A percentile compares a stretch with the other conserved stretches of the same genome.
phyloP scores from a whole-genome alignment of 805 yeast species.

The Blastobotrys muscicola region DNA sequence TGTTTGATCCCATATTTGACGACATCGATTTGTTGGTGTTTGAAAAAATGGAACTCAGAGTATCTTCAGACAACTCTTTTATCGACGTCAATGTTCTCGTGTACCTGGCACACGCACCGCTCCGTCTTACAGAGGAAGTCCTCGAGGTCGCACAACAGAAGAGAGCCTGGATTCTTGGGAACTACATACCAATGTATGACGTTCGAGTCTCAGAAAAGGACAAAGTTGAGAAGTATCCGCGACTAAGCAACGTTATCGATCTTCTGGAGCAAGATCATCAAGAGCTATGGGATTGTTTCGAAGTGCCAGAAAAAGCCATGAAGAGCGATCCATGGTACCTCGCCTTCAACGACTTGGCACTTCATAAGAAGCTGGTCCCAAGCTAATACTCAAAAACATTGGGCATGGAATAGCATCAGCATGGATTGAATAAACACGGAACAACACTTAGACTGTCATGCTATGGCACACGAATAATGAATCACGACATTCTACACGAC shows the following conservation, averaged over 20 bases:
- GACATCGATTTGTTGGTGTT: too few relatives aligned
- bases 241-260: slow-evolving; percentile 32
- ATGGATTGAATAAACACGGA: too few relatives aligned
- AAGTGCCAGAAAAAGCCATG: slow-evolving; percentile 10
- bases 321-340: slow-evolving; percentile 21
- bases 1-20: too few relatives aligned
- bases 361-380: slow-evolving; percentile 11
- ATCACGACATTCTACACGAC: too few relatives aligned
- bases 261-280: background rate
- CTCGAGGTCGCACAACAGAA: too few relatives aligned
- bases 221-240: slow-evolving; percentile 33
- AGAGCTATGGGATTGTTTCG: slow-evolving; percentile 9
- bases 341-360: slow-evolving; percentile 24
- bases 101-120: too few relatives aligned
- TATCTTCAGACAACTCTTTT: too few relatives aligned
- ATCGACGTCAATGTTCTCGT: too few relatives aligned
- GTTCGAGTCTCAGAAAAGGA: slow-evolving; percentile 37
- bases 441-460: too few relatives aligned
- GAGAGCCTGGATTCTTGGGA: slow-evolving; percentile 33
- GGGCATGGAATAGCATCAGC: background rate
- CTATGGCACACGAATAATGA: too few relatives aligned
- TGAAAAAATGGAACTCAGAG: too few relatives aligned
- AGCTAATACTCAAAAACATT: background rate
- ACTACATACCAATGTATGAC: slow-evolving; percentile 44
- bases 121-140: too few relatives aligned